These are phyloP conservation scores for Lepidium sativum DNA, from an alignment of 345 rosid genomes.

Conservation along the genomic window DNA sequence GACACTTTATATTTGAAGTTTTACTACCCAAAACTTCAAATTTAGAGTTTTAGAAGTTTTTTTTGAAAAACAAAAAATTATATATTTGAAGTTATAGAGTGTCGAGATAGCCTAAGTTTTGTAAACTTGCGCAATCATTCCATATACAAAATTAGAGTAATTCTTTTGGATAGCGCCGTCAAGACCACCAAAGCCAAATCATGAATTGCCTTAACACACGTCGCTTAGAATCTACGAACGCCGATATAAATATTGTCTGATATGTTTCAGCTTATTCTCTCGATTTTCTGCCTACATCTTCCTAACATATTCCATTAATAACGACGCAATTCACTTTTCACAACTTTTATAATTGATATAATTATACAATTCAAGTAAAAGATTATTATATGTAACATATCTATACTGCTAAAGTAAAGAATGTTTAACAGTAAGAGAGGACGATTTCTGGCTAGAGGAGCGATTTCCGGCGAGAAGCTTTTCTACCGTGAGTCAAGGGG, in stretches of 20 bases:
- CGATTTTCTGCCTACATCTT: constrained; percentile 22
- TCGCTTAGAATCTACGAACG: constrained; percentile 23
- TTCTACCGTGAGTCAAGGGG: no score
- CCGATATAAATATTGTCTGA: neutral
- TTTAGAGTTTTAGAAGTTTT: no score
- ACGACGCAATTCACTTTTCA: neutral
- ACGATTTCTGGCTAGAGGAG: no score
- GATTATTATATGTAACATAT: neutral
- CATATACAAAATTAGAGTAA: no score
- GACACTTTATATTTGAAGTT: no score
- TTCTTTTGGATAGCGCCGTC: neutral
- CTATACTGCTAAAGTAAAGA: no score
- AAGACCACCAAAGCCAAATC: neutral
- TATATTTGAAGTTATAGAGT: no score
- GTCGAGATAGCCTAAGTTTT: no score
- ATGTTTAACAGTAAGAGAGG: no score
- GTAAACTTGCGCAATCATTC: neutral
- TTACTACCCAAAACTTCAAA: no score
- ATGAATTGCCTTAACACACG: neutral
- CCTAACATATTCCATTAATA: neutral
- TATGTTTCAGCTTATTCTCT: constrained; percentile 5
- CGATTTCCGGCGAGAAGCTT: no score
- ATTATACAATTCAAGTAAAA: neutral
- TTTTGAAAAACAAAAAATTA: no score
- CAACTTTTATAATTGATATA: neutral